Evolutionary conservation across 768 basidiomycete genomes (phyloP), one percentile per base, ranked within the genome.

Genomic region (Exsudoporus frostii): DNA sequence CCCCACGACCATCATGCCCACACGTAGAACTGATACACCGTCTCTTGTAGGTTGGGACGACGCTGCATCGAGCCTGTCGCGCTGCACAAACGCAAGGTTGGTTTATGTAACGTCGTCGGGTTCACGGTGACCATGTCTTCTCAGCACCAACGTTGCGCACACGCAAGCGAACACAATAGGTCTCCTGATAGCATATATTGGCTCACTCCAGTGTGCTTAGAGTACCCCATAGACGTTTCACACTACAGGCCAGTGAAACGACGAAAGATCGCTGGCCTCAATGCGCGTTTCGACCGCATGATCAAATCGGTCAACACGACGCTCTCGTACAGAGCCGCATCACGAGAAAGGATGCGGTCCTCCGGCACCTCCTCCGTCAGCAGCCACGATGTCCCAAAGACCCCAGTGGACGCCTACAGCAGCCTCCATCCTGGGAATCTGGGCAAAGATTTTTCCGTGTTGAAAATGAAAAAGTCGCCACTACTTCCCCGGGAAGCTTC

Each of bases 231-330:
- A 64, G 61, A 56, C 7, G 27, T 43, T 7, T 34, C 54, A 43
- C 52, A 57, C 5, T 32, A 33, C 33, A 53, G 41, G 24, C 58
- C 62, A 29, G 48, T 62, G n/a, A 88, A 83, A 57, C 78, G 82
- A 19, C 75, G 74, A 24, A 80, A 72, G 59, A 71, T 69, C n/a
- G 66, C 59, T 34, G 77, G 77, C 8, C 68, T 84, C 45, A 89
- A 88, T 58, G 65, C 76, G 32, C 79, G 79, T 36, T 86, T 82
- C 58, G 86, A 89, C 65, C 74, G 74, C 40, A 89, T 90, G 87
- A 69, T 88, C 29, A 75, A 81, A 46, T 74, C 79, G 3, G 81
- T 86, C 72, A 76, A 79, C 49, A 56, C 70, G n/a, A 64, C 72
- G 37, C 64, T 70, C 56, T 60, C 69, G 49, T 40, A 53, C 46